Base-by-base conservation (phyloP, 2,329 filamentous ascomycete genomes). In the Neofusicoccum cordaticola region DNA sequence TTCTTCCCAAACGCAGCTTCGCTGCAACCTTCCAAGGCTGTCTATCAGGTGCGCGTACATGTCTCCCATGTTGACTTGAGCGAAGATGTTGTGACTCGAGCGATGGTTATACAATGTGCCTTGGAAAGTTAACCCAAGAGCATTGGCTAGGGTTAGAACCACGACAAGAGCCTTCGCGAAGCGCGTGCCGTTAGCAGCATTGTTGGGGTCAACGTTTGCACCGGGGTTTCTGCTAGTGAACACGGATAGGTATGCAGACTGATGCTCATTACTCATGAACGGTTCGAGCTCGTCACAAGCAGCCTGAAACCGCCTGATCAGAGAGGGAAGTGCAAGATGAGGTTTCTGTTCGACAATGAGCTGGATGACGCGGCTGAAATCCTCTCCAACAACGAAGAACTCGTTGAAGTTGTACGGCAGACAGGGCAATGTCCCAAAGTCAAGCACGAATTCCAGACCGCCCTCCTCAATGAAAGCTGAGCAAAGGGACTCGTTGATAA, bases 1-100 rank as follows among this genome's bases (percentile, higher is more conserved):
- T 68, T 96, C 91, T 76, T 99, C 94, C 76, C 89, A 89, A n/a
- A 96, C 84, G 66, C 92, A 90, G 61, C 89, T 89, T 47, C 90
- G 86, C 68, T 97, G 85, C 15, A 99, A 80, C 27, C 88, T 88
- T 3, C 92, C 93, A 39, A 98, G 84, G 31, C 88, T 87, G 67
- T 87, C 85, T 27, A 96, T 84, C 42, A 97, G 80, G n/a, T 83
- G 79, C 50, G 87, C 82, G 73, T 96, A 96, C 74, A 92, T 89
- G 74, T 98, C 94, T 37, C 89, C 92, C 22, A 96, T 84, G 72
- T 96, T 96, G 69, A 96, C 85, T 31, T 87, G 85, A 63, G 86
- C 87, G 71, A 97, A 90, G 11, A 89, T 85, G 35, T 87, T 85
- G 9, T 84, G 80, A 39, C 78, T 82, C 31, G 88, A 85, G 65